Conservation (phyloP, 768 basidiomycete genomes). For the Lepiota venenata region DNA sequence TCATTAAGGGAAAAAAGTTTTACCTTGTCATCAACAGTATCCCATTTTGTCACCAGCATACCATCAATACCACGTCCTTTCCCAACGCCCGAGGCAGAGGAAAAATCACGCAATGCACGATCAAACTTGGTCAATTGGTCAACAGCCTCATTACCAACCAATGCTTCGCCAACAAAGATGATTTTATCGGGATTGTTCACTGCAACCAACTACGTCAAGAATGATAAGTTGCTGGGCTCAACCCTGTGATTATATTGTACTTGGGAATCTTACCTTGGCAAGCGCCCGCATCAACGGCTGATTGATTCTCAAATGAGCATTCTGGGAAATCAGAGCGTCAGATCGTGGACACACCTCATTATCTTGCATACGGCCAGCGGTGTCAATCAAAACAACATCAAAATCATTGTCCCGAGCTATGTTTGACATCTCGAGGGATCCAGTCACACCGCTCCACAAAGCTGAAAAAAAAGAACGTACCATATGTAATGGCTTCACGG, state of each 20-base stretch:
- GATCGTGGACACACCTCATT: slow-evolving; percentile 70
- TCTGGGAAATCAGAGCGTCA: slow-evolving; percentile 2
- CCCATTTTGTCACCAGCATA: slow-evolving; percentile 98
- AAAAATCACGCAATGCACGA: slow-evolving; percentile 89
- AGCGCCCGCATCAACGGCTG: slow-evolving; percentile 96
- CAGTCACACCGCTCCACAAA: neutral
- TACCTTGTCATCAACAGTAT: slow-evolving; percentile 97
- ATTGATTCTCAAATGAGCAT: neutral
- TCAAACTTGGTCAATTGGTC: slow-evolving; percentile 98
- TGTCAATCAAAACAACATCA: slow-evolving; percentile 97
- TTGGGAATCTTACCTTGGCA: slow-evolving; percentile 63
- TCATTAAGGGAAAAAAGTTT: slow-evolving; percentile 18
- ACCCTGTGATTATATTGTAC: neutral
- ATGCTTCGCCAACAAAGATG: slow-evolving; percentile 95
- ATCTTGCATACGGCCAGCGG: slow-evolving; percentile 98
- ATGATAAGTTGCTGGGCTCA: slow-evolving; percentile 6
- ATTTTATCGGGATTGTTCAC: slow-evolving; percentile 97
- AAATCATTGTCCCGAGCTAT: slow-evolving; percentile 86
- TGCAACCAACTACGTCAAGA: slow-evolving; percentile 64
- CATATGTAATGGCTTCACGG: slow-evolving; percentile 89
- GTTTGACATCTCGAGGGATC: neutral
- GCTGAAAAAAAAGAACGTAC: slow-evolving; percentile 35
- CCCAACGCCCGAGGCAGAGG: slow-evolving; percentile 61
- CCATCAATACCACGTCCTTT: slow-evolving; percentile 94
- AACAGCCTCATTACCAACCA: slow-evolving; percentile 98